Base-by-base conservation (phyloP, 345 rosid genomes). In the Tarenaya hassleriana region DNA sequence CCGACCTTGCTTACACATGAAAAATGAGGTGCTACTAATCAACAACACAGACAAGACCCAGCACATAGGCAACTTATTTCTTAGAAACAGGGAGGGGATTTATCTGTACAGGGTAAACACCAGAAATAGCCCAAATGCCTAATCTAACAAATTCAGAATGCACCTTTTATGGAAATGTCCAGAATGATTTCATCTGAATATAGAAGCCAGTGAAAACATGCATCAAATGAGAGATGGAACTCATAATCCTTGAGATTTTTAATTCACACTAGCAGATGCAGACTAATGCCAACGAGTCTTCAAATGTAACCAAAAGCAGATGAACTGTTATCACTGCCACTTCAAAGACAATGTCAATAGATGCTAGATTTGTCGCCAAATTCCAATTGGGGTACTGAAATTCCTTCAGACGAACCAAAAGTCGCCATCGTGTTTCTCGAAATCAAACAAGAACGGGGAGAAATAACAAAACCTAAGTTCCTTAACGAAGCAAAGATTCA, bases 381-480 rank as follows among this genome's bases (percentile, higher is more conserved):
- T 10, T 33, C 60, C 31, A 47, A 14, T 15, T 54, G 49, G 20
- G 8, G 12, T 17, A 11, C 40, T 35, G 10, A 29, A 31, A 16
- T 21, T 33, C 24, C 51, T 56, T 21, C 27, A 56, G 12, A 8
- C 10, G 14, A 47, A 19, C 16, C 8, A 13, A 29, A 48, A 35
- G 41, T 10, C 20, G 9, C 41, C 50, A 55, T 20, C 56, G 32
- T n/a, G 34, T 43, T 10, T 34, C 68, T 16, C 46, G 5, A 34
- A 43, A 63, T 49, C 39, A 53, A 44, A 62, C 4, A 13, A 8
- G 16, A 34, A 15, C 15, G 1, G 13, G 34, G 5, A 19, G 9
- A 27, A n/a, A 34, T 20, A 19, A 15, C 41, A 13, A 19, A 41
- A 29, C 21, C 29, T 42, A 61, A 3, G 16, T 4, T 41, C 44